Conservation (phyloP, 2,329 filamentous ascomycete genomes). For the Fusarium kyushuense region DNA sequence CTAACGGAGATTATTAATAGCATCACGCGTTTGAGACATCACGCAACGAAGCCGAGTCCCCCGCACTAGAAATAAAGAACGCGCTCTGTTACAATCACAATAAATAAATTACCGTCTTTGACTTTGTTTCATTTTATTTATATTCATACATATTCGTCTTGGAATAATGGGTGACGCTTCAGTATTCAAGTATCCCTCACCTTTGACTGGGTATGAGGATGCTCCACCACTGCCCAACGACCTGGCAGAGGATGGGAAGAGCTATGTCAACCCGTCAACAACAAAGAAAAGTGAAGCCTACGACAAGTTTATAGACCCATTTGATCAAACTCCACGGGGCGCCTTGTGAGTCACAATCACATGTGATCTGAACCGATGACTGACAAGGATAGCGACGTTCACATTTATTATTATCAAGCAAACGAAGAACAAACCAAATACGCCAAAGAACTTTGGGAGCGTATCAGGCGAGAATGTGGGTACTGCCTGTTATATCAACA, state of each 20-base stretch:
- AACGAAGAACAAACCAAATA: conserved; percentile 73
- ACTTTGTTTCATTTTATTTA: too few relatives aligned
- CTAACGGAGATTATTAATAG: background rate
- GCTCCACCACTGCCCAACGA: conserved; percentile 69
- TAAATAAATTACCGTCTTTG: background rate
- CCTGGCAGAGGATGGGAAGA: conserved; percentile 79
- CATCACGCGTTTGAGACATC: background rate
- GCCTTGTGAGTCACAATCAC: conserved; percentile 72
- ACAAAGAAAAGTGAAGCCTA: conserved; percentile 76
- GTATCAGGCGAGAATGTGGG: conserved; percentile 82
- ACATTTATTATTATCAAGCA: conserved; percentile 83
- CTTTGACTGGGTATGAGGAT: conserved; percentile 68
- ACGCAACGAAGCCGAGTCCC: background rate
- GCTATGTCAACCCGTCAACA: conserved; percentile 74
- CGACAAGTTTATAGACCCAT: conserved; percentile 73
- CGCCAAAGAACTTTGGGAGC: conserved; percentile 79
- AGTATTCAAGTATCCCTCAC: conserved; percentile 55
- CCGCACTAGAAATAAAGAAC: background rate
- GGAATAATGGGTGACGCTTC: conserved; percentile 37
- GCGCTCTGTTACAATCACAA: background rate
- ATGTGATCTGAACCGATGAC: rapidly evolving
- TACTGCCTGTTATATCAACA: rapidly evolving
- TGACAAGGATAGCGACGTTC: conserved; percentile 70
- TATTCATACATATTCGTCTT: too few relatives aligned
- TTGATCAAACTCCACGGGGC: conserved; percentile 73